These are phyloP conservation scores for Talaromyces wortmannii DNA, from an alignment of 495 filamentous ascomycete species.

Conservation along the genomic window DNA sequence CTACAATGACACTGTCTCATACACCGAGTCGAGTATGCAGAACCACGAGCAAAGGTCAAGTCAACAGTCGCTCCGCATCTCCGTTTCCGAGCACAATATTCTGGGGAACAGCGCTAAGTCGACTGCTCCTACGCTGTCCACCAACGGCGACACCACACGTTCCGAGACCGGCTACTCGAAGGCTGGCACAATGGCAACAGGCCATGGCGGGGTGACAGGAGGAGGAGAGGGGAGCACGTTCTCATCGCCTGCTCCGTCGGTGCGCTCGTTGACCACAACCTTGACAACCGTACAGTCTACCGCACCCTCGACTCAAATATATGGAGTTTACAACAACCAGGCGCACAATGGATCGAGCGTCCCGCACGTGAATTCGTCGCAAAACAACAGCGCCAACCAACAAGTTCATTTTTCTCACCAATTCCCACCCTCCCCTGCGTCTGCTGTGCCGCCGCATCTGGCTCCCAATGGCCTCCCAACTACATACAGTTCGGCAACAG, in stretches of 20 bases:
- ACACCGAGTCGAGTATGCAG: conserved; percentile 19
- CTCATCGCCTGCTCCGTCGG: conserved; percentile 86
- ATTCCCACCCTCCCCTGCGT: conserved; percentile 71
- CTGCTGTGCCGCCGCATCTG: conserved; percentile 76
- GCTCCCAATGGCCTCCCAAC: conserved; percentile 61
- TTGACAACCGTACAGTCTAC: conserved; percentile 93
- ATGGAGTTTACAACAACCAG: conserved; percentile 31
- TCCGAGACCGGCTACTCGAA: conserved; percentile 76
- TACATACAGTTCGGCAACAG: conserved; percentile 83
- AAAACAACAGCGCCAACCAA: conserved; percentile 41
- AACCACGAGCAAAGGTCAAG: conserved; percentile 14
- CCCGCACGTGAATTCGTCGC: conserved; percentile 36
- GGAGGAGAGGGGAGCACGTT: conserved; percentile 81
- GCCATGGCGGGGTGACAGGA: conserved; percentile 52
- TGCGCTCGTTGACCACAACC: conserved; percentile 88
- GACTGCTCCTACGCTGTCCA: conserved; percentile 71
- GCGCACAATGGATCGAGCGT: conserved; percentile 21
- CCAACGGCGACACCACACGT: conserved; percentile 66
- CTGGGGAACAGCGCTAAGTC: conserved; percentile 52
- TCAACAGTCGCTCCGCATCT: conserved; percentile 1
- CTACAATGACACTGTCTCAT: conserved; percentile 31
- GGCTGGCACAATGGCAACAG: conserved; percentile 59
- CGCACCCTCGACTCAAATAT: conserved; percentile 58
- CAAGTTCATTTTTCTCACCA: conserved; percentile 79
- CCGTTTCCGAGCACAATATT: conserved; percentile 18